Conservation (phyloP, 2,329 filamentous ascomycete genomes). For the Penicillium sp. region DNA sequence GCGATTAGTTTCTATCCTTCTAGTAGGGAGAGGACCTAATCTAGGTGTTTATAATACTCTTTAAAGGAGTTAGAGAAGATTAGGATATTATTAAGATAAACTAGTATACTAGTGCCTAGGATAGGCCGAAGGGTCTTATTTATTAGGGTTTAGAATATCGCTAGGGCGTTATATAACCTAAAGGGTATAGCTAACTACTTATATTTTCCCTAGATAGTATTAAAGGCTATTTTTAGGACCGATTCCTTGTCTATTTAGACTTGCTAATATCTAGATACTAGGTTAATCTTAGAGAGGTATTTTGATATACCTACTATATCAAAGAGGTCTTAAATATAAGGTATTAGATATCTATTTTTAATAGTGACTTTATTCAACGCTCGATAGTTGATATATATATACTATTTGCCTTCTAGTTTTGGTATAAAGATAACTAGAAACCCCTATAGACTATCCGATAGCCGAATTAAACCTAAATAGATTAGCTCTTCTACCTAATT, state of each 20-base stretch:
- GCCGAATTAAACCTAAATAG: background rate
- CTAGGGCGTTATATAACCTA: background rate
- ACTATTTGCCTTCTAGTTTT: background rate
- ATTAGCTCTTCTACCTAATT: too few species aligned
- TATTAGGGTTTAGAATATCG: background rate
- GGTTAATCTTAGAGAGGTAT: background rate
- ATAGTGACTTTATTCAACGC: background rate
- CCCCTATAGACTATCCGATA: background rate
- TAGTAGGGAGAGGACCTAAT: slow-evolving; percentile 1
- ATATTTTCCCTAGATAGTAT: background rate
- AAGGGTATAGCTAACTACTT: slow-evolving; percentile 5
- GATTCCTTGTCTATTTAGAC: background rate
- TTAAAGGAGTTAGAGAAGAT: slow-evolving; percentile 1
- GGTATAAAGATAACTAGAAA: background rate
- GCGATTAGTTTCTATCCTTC: slow-evolving; percentile 1
- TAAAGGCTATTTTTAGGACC: background rate
- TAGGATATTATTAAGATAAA: slow-evolving; percentile 6
- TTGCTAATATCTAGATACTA: background rate
- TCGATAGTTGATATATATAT: background rate
- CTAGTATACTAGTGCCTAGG: slow-evolving; percentile 2
- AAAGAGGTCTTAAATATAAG: background rate
- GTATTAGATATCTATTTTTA: background rate
- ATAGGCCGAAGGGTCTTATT: slow-evolving; percentile 1
- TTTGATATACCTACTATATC: too few species aligned
- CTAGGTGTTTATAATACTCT: slow-evolving; percentile 1